Evolutionary conservation across 1,139 yeast species (phyloP), one percentile per base, ranked within the genome.

Genomic region (Diutina siamensis): DNA sequence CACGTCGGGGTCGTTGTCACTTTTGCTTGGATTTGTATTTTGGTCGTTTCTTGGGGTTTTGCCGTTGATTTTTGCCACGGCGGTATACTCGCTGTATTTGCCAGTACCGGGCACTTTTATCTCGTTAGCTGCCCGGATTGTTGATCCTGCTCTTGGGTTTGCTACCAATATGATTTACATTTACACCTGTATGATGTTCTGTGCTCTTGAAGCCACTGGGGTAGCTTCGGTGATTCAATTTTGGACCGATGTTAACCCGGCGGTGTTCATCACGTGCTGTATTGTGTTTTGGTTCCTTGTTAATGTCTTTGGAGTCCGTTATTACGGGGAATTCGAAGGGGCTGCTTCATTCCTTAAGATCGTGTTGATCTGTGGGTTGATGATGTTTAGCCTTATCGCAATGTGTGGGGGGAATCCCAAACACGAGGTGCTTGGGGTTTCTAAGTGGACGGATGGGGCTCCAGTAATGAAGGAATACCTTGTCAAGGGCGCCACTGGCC

Each of bases 331-430:
- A 52, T 58, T 65, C 44, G 73, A 68, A 52, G 67, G 65, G 46
- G 54, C 52, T 45, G 56, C 68, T 9, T 61, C 71, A 7, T 63
- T 66, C 45, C 58, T 67, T 46, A 68, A 68, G 51, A 69, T 67
- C 5, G 47, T 68, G 17, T 57, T 67, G 42, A 63, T 67, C 48
- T 60, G 65, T 25, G 72, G 72, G 1, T 59, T 68, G 46, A 67
- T 68, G 71, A 45, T 64, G 27, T 66, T 67, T 48, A 59, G 64
- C 2, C 58, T 68, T 46, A 58, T 68, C 40, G 57, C 68, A 46
- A 65, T 67, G 71, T 63, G 66, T 51, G 71, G 71, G 32, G 71
- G 69, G 22, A 63, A 63, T 49, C 70, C 71, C 15, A 48, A 61
- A 35, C 54, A 53, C 12, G 55, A 63, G 46, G 70, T 68, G n/a